Evolutionary conservation across 2,329 filamentous ascomycete species (phyloP), one percentile per base, ranked within the genome.

Genomic region (Pseudocercospora fijiensis): DNA sequence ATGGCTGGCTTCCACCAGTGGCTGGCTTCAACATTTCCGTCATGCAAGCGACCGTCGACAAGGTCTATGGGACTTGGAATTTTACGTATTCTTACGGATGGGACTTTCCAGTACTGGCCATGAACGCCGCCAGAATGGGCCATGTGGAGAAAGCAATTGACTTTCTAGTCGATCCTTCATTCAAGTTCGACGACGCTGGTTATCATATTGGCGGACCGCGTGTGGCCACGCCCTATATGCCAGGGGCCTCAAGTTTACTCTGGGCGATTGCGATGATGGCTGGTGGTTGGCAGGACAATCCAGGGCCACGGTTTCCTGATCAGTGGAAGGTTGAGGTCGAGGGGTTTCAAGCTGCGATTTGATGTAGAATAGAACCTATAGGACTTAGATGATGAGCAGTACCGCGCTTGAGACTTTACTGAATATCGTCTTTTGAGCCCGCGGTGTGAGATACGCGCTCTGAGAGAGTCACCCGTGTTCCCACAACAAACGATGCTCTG

Each of bases 61-160:
- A 53, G 16, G 49, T 53, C 1, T 53, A 53, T 30, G n/a, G 28
- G 11, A 73, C 73, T 11, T 77, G 75, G 75, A 74, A 77, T 64
- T 76, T 77, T 37, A 71, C 73, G 1, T 71, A 70, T 47, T 70
- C 68, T 6, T 77, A 76, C 41, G 74, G 75, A 2, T 77, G 55
- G 55, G 55, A 57, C 22, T 57, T 57, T 57, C 55, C 55, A 0
- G 18, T 57, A 28, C 13, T 81, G 37, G 77, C 78, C 75, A 80
- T 80, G 49, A 45, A 37, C 20, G 55, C 55, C 16, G 28, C 28
- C 4, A 75, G 76, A 75, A 18, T 57, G n/a, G 55, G 28, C n/a
- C 16, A 57, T 6, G 20, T 45, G 8, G 55, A 57, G 20, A 45
- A 41, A 20, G 55, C 55, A 10, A 9, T 57, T 13, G 55, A 37